These are phyloP conservation scores for Phytopythium oedochilum DNA, from an alignment of 352 stramenopile genomes.

Conservation along the genomic window DNA sequence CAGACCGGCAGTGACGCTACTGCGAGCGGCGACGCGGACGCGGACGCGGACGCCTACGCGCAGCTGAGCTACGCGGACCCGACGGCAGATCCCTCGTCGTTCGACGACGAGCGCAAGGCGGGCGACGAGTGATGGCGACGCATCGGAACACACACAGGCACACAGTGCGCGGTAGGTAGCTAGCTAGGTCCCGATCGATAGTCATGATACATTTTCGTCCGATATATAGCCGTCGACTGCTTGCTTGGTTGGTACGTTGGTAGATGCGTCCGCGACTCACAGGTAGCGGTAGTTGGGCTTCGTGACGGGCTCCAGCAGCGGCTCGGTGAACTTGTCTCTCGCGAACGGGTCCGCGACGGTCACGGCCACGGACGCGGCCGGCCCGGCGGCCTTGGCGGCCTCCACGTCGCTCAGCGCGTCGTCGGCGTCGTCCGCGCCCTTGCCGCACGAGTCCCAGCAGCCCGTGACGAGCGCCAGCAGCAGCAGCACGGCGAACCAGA, in stretches of 20 bases:
- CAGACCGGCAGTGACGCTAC: background rate
- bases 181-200: background rate
- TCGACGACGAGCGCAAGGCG: conserved; percentile 11
- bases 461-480: conserved; percentile 25
- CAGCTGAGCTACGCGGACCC: conserved; percentile 63
- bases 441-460: conserved; percentile 24
- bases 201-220: background rate
- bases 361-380: background rate
- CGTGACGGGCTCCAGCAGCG: conserved; percentile 9
- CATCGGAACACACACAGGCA: no score
- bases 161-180: background rate
- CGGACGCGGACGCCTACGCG: conserved; percentile 33
- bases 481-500: conserved; percentile 59
- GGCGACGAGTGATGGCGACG: background rate
- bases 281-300: conserved; percentile 52
- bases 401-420: conserved; percentile 5
- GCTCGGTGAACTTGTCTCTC: conserved; percentile 6
- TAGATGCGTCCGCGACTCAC: no score
- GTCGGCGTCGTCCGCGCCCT: background rate
- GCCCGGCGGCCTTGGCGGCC: background rate
- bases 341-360: conserved; percentile 1
- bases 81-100: conserved; percentile 21
- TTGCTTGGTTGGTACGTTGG: background rate
- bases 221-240: background rate
- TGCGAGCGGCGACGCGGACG: conserved; percentile 13